Evolutionary conservation across 2,329 filamentous ascomycete species (phyloP).

Genomic region (Penicillium sp.): DNA sequence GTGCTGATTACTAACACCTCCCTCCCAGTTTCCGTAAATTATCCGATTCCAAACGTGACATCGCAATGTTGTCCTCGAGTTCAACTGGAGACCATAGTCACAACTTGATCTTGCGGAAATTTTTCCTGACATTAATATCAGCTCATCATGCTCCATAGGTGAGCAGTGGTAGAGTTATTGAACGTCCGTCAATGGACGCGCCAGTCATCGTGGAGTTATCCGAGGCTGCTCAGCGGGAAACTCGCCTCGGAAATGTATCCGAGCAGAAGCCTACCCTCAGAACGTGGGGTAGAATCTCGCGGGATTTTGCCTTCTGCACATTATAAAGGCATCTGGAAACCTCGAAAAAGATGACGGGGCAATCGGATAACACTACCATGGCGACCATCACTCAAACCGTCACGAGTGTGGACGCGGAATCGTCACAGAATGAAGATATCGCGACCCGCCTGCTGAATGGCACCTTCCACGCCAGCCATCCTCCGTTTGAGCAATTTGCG

Average conservation of each 20-base stretch:
- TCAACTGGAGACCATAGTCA: too few species aligned
- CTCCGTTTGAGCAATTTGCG: conserved; percentile 19
- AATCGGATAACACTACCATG: not conserved
- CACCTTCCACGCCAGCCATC: conserved; percentile 24
- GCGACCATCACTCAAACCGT: conserved; percentile 11
- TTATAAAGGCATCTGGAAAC: not conserved
- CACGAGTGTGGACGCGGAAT: conserved; percentile 8
- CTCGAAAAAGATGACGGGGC: not conserved
- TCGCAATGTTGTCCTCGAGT: too few species aligned
- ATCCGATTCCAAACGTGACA: too few species aligned
- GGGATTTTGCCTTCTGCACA: not conserved
- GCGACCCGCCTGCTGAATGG: conserved; percentile 23
- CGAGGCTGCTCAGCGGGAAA: not conserved
- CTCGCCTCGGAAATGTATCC: conserved; percentile 4
- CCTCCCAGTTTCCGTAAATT: too few species aligned
- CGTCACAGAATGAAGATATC: conserved; percentile 17
- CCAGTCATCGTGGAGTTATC: not conserved
- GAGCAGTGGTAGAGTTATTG: not conserved
- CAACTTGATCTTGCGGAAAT: too few species aligned
- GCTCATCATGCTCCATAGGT: not conserved
- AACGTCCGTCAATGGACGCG: too few species aligned
- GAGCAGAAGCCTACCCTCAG: not conserved
- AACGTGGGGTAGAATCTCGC: not conserved
- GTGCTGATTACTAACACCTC: too few species aligned
- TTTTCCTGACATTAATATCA: not conserved